Evolutionary conservation across 306 rosid genomes (phyloP), one percentile per base, ranked within the genome.

Genomic region (Lathyrus sativus): DNA sequence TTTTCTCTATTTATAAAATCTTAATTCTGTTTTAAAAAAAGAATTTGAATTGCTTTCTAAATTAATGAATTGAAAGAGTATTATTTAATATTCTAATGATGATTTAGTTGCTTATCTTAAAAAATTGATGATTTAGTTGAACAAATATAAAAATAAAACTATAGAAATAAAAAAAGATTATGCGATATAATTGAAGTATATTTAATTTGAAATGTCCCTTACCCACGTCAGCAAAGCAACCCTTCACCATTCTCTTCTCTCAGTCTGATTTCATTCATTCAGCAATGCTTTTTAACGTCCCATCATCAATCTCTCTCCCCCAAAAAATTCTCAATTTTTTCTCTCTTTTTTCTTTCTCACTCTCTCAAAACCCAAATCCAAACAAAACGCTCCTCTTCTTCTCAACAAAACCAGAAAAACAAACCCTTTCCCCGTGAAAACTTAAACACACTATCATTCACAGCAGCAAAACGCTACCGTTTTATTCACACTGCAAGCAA

Each of bases 221-320:
- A 22, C 62, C 39, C 45, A 68, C 51, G 63, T 53, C 64, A 70
- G 17, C 74, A 70, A 42, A 29, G 42, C 74, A 55, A 55, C 65
- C 54, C 53, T 42, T 69, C 61, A 66, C 62, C 68, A 53, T 58
- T 59, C 54, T 38, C 35, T 39, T 59, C 54, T 26, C 26, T 39
- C 35, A 3, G 43, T 59, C 65, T 63, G 38, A 57, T 78, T 70
- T 67, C 81, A 53, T 86, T 86, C 91, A 81, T 86, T 84, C 85
- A 84, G 78, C 83, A 67, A 69, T 62, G 24, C 88, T 83, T 82
- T 68, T 86, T 78, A 17, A 86, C 89, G 91, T 91, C 92, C 96
- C 91, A 91, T 91, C 95, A 85, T 28, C 67, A 56, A 78, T 13
- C 39, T 29, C 41, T 56, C 62, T 62, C 57, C 60, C 65, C 22